Base-by-base conservation (phyloP, 495 filamentous ascomycete species). In the Rusavskia elegans region DNA sequence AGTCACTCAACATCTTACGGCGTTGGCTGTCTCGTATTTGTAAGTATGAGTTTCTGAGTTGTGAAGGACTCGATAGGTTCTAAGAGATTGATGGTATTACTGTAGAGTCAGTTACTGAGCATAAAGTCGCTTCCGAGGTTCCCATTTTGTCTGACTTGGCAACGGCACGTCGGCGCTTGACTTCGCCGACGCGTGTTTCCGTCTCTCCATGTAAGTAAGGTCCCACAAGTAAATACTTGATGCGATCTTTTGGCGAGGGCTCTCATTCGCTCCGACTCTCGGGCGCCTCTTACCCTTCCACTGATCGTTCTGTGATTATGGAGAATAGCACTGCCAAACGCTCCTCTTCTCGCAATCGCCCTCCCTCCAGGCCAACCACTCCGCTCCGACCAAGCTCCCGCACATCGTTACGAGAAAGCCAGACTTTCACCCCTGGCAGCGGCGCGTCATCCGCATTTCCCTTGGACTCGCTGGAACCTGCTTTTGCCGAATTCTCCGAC, bases 401-500 rank as follows among this genome's bases (percentile, higher is more conserved):
- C 27, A 87, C 85, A 21, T 95, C 87, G 11, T 73, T 95, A 45
- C 84, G 87, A 59, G 83, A 87, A 54, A 71, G 74, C 30, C 74
- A 82, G 46, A 79, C 76, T 45, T 69, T 75, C 60, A 71, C 73
- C 30, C 52, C 57, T 21, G 57, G 58, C 38, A 66, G 62, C 52
- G 63, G 66, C 52, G 23, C 44, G 1, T 68, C 81, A 46, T 78
- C 75, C 5, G 67, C 80, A 14, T 80, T 83, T 57, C 88, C 90
- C 4, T 79, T 97, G 53, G 87, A 90, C 58, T 68, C 74, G 8
- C 76, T 97, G 53, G 86, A 95, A 63, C 85, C 85, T 0, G 82
- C 83, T 11, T 97, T 97, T 61, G 90, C 88, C 29, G 92, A 98
- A 67, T 72, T 98, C 3, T 84, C 87, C 9, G 93, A 97, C 66